Percentiles rank a stretch among this genome's conserved stretches.
These are phyloP conservation scores for Cladorrhinum sp. DNA, from an alignment of 2,329 filamentous ascomycete genomes.

Conservation along the genomic window DNA sequence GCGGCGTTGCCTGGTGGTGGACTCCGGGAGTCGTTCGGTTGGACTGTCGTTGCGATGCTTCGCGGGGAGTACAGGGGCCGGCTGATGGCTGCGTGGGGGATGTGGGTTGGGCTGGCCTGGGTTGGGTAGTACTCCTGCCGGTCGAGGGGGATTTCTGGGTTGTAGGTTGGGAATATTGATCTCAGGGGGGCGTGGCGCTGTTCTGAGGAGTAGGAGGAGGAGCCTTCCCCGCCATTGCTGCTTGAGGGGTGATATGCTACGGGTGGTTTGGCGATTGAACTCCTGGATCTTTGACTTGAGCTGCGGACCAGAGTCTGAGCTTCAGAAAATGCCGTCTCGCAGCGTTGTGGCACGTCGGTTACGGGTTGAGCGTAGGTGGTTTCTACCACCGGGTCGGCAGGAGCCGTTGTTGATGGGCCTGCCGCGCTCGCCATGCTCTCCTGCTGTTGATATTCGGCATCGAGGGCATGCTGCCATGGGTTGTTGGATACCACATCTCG, in stretches of 20 bases:
- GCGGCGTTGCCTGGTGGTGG: conserved; percentile 30
- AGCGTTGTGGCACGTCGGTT: conserved; percentile 43
- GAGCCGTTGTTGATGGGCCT: conserved; percentile 16
- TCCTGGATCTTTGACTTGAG: conserved; percentile 49
- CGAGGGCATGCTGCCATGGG: conserved; percentile 27
- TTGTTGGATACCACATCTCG: conserved; percentile 25
- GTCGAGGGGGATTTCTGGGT: conserved; percentile 62
- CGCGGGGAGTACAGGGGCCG: conserved; percentile 57
- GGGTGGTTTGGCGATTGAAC: conserved; percentile 56
- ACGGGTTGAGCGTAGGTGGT: conserved; percentile 36
- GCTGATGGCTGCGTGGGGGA: conserved; percentile 64
- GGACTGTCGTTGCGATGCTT: conserved; percentile 7
- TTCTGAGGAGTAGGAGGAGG: conserved; percentile 21
- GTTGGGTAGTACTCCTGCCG: conserved; percentile 70
- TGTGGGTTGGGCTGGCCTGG: conserved; percentile 59
- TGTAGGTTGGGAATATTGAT: conserved; percentile 75
- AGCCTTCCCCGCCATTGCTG: not conserved
- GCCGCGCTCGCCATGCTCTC: conserved; percentile 8
- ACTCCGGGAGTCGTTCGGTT: conserved; percentile 17
- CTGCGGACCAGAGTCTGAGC: conserved; percentile 48
- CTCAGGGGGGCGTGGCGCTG: conserved; percentile 45
- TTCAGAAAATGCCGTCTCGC: conserved; percentile 51
- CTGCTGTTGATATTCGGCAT: conserved; percentile 12
- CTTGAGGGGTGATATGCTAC: conserved; percentile 29
- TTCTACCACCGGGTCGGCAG: conserved; percentile 18